Conservation (phyloP, 2,329 filamentous ascomycete genomes). For the Penicillium sp. region DNA sequence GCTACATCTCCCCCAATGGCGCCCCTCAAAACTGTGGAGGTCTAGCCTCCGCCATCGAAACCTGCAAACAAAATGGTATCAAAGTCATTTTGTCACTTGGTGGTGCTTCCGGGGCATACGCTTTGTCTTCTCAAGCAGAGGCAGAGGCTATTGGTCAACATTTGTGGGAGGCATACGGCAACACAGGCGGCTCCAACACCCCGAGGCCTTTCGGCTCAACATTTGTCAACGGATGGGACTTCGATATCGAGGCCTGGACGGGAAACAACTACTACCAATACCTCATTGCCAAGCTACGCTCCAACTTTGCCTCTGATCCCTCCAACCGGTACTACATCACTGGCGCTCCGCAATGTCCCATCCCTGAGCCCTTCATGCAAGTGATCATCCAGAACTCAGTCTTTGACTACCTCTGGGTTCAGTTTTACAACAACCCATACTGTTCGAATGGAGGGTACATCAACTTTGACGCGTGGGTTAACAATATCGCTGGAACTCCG, state of each 20-base stretch:
- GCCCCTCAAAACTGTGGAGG: slow-evolving; percentile 35
- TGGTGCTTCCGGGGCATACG: slow-evolving; percentile 42
- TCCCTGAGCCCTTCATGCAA: slow-evolving; percentile 49
- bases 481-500: slow-evolving; percentile 18
- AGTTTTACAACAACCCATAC: slow-evolving; percentile 48
- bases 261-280: slow-evolving; percentile 40
- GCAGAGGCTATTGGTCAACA: slow-evolving; percentile 43
- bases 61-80: slow-evolving; percentile 46
- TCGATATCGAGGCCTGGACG: slow-evolving; percentile 48
- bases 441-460: slow-evolving; percentile 26
- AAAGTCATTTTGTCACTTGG: slow-evolving; percentile 52
- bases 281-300: slow-evolving; percentile 27
- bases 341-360: slow-evolving; percentile 50
- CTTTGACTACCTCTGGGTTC: slow-evolving; percentile 49
- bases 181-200: slow-evolving; percentile 42
- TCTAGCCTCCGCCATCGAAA: slow-evolving; percentile 44
- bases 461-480: slow-evolving; percentile 26
- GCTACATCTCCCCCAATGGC: slow-evolving; percentile 31
- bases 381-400: slow-evolving; percentile 40
- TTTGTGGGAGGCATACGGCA: slow-evolving; percentile 51
- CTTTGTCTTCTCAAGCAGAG: slow-evolving; percentile 36
- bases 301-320: slow-evolving; percentile 36
- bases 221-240: slow-evolving; percentile 56
- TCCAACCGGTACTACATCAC: slow-evolving; percentile 48
- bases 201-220: slow-evolving; percentile 21